Percentiles rank a stretch among this genome's conserved stretches.
phyloP scores from a whole-genome alignment of 2,329 filamentous ascomycete genomes.

The Macrophomina pseudophaseolina region DNA sequence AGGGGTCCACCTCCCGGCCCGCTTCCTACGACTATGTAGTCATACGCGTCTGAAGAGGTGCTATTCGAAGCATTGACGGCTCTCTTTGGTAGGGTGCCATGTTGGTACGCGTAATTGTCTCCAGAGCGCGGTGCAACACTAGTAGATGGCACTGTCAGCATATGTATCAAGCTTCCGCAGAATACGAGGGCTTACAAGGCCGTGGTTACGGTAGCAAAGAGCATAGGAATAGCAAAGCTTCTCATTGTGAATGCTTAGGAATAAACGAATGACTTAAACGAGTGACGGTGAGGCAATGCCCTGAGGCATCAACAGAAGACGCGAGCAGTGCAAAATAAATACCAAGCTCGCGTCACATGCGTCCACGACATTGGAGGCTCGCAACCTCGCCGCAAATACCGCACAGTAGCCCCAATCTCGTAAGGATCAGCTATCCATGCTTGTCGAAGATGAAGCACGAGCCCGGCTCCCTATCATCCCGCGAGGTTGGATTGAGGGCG shows the following conservation, averaged over 20 bases:
- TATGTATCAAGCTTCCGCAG: neutral
- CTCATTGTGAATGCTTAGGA: neutral
- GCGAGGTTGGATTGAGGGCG: neutral
- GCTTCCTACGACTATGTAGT: constrained; percentile 67
- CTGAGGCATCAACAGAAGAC: neutral
- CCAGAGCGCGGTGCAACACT: neutral
- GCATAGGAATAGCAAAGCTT: neutral
- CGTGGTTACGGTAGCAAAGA: neutral
- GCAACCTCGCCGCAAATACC: neutral
- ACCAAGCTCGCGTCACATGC: neutral
- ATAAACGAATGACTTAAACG: constrained; percentile 11
- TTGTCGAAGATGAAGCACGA: neutral
- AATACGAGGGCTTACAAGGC: neutral
- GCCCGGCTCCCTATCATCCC: neutral
- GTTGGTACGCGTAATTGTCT: neutral
- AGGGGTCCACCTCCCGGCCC: constrained; percentile 65
- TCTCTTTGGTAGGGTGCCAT: neutral
- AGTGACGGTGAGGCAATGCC: neutral
- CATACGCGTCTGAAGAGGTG: constrained; percentile 48
- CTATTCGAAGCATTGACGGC: neutral
- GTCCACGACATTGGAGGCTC: neutral
- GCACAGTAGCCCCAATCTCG: neutral
- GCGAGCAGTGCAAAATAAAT: neutral
- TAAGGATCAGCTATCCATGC: neutral
- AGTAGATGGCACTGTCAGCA: neutral